phyloP scores from a whole-genome alignment of 108 stramenopile genomes.

The Nitzschia inconspicua region DNA sequence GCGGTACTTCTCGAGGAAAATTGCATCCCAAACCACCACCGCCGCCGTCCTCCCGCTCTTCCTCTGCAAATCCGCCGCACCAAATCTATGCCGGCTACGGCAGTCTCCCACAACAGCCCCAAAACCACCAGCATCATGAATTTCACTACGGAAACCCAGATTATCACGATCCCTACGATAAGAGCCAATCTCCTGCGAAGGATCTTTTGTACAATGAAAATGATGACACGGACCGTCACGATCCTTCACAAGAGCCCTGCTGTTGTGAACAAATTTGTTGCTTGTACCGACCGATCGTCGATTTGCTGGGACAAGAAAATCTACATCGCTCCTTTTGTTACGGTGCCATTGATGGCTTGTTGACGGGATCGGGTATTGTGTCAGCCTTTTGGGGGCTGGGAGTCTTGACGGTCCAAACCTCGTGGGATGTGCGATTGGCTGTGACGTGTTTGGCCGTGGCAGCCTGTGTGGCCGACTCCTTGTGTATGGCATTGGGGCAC shows the following conservation, averaged over 20 bases:
- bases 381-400: slow-evolving; percentile 61
- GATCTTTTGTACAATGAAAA: not conserved
- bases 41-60: too few relatives aligned
- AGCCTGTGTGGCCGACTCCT: slow-evolving; percentile 59
- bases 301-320: slow-evolving; percentile 21
- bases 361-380: slow-evolving; percentile 66
- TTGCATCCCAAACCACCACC: too few relatives aligned
- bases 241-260: not conserved
- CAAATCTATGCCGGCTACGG: slow-evolving; percentile 21
- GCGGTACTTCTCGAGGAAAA: not conserved
- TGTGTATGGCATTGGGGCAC: slow-evolving; percentile 81
- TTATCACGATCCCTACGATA: slow-evolving; percentile 14
- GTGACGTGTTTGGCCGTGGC: slow-evolving; percentile 52
- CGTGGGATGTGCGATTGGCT: slow-evolving; percentile 20
- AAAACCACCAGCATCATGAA: slow-evolving; percentile 23
- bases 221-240: not conserved
- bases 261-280: slow-evolving; percentile 2
- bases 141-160: slow-evolving; percentile 41
- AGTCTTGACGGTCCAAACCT: slow-evolving; percentile 22
- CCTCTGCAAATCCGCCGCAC: slow-evolving; percentile 1
- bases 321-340: slow-evolving; percentile 64
- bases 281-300: slow-evolving; percentile 6
- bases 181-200: not conserved
- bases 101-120: slow-evolving; percentile 2
- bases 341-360: slow-evolving; percentile 77